Evolutionary conservation across 2,329 filamentous ascomycete species (phyloP), one percentile per base, ranked within the genome.

Genomic region (Akanthomyces muscarius): DNA sequence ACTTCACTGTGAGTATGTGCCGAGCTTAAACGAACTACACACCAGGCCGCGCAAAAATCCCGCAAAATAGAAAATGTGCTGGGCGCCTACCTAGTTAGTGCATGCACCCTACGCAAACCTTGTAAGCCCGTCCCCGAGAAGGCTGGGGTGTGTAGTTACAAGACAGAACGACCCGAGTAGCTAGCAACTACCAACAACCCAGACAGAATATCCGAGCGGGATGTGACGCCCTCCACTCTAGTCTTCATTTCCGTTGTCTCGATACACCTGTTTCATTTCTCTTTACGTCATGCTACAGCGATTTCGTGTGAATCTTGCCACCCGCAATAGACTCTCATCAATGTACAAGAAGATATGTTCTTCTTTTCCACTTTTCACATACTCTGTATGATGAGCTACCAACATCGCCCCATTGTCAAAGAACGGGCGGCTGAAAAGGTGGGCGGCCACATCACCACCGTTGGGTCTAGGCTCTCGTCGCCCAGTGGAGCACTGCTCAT

Each of bases 391-490:
- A 25, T 21, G 7, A 48, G 21, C 45, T 25, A 47, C 45, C 45
- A 48, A 48, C 45, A 45, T 16, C 23, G 23, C 14, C 13, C 23
- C 16, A 54, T 56, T 56, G 25, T 56, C 11, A 33, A n/a, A 33
- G 11, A 45, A 45, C 14, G 16, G 53, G 13, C 53, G 44, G 41
- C 41, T 30, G 6, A 56, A 56, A 56, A n/a, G 23, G 30, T 25
- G 56, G 56, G 30, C 16, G 45, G 44, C 30, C 44, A 45, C 30
- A 58, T 45, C 42, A 25, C 33, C 28, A 14, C 21, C 44, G 21
- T 58, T 58, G 44, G 45, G 56, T 50, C 56, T 38, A 58, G 56
- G 45, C 44, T 50, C 25, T 30, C 5, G 50, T 36, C 51, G 33
- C 38, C 41, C 53, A 23, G 53, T 56, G 53, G 53, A 56, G 53